phyloP scores from a whole-genome alignment of 2,329 filamentous ascomycete genomes.

The Pestalotiopsis sp. region DNA sequence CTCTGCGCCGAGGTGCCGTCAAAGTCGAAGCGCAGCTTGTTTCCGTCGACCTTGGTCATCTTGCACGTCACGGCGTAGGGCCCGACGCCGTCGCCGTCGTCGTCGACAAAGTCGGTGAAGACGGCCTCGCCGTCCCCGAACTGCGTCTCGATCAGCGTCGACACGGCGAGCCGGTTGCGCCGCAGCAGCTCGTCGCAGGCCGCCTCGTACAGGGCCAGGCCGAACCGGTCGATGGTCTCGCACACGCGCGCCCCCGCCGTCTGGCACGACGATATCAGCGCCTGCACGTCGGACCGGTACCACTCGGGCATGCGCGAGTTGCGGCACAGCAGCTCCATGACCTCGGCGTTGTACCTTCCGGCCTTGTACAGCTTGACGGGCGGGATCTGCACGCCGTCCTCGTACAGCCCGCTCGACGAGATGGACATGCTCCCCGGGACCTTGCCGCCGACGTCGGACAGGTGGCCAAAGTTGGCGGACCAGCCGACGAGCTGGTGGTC shows the following conservation, averaged over 20 bases:
- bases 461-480: slow-evolving; percentile 52
- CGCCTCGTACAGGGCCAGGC: slow-evolving; percentile 45
- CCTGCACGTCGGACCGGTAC: slow-evolving; percentile 49
- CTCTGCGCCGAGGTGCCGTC: slow-evolving; percentile 49
- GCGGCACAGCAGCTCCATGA: slow-evolving; percentile 47
- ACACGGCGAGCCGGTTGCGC: slow-evolving; percentile 45
- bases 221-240: slow-evolving; percentile 47
- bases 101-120: slow-evolving; percentile 53
- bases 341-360: slow-evolving; percentile 43
- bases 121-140: slow-evolving; percentile 42
- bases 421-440: slow-evolving; percentile 54
- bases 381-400: slow-evolving; percentile 53
- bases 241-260: slow-evolving; percentile 45
- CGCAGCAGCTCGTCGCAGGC: slow-evolving; percentile 45
- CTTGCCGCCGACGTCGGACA: slow-evolving; percentile 48
- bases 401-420: slow-evolving; percentile 47
- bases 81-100: slow-evolving; percentile 46
- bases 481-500: slow-evolving; percentile 47
- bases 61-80: slow-evolving; percentile 49
- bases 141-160: slow-evolving; percentile 46
- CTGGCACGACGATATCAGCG: slow-evolving; percentile 47
- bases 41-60: slow-evolving; percentile 43
- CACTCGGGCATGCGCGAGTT: slow-evolving; percentile 51
- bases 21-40: slow-evolving; percentile 50
- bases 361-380: slow-evolving; percentile 47